Evolutionary conservation across 176 grass and related monocot genomes (phyloP), one percentile per base, ranked within the genome.

Genomic region (Phyllostachys edulis): DNA sequence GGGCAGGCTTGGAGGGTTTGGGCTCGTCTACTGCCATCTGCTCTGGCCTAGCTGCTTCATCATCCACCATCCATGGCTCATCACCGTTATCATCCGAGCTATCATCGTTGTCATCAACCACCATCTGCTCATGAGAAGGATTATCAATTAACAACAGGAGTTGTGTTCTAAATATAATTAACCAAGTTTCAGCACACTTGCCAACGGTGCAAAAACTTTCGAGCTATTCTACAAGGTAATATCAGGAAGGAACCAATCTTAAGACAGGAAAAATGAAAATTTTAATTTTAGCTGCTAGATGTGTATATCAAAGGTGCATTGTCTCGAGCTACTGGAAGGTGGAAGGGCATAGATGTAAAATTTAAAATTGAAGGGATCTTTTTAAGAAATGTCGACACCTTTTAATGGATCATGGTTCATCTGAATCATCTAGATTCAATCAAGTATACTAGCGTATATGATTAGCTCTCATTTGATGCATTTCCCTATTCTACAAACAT

Each of bases 61-160:
- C 69, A n/a, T 79, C 89, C 18, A 85, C 40, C 72, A 91, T 89
- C 1, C 51, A 79, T 5, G 36, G 44, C 7, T 77, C 63, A 9
- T 60, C 69, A 7, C 73, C 75, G 8, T 89, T 81, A 2, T 87
- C 84, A 37, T 94, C 89, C 13, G 86, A 89, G 67, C 87, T 92
- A 82, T 82, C 89, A 44, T 89, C 59, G 0, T 87, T 71, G 5
- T 85, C 77, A 52, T 94, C 88, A 24, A 21, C 66, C 27, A 29
- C 47, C 46, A 92, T 75, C 76, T 87, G 26, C 73, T 79, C 79
- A 76, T 32, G 10, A 46, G 29, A 75, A 87, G 40, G 57, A 71
- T 60, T 60, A 67, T 41, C 7, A 74, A 27, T 56, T 78, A 64
- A 41, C 0, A 27, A 24, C 36, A 29, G 41, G 57, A 4, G 20